phyloP scores from a whole-genome alignment of 225 moss, liverwort and hornwort genomes.

The Straminergon stramineum region DNA sequence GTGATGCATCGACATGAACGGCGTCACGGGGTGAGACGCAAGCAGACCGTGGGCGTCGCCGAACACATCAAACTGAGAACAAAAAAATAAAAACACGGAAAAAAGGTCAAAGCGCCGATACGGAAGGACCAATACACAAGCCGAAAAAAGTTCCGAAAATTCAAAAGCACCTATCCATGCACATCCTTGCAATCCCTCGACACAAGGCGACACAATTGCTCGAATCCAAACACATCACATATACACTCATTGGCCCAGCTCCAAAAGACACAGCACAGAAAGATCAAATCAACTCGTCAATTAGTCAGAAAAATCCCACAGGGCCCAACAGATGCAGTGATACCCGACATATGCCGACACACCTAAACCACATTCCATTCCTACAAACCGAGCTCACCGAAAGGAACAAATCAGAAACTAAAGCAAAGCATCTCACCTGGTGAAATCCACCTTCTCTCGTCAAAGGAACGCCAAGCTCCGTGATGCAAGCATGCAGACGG shows the following conservation, averaged over 20 bases:
- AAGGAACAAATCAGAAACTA: background rate
- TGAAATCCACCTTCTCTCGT: slow-evolving; percentile 82
- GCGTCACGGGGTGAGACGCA: slow-evolving; percentile 88
- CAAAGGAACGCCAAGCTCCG: slow-evolving; percentile 81
- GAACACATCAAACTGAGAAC: slow-evolving; percentile 72
- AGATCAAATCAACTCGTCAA: background rate
- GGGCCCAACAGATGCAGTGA: background rate
- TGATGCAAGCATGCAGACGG: slow-evolving; percentile 83
- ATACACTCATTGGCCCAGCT: background rate
- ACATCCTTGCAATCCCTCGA: background rate
- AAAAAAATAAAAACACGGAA: background rate
- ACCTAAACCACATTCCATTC: background rate
- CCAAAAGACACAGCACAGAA: background rate
- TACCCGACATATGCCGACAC: background rate
- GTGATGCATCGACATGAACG: slow-evolving; percentile 96
- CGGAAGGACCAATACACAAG: background rate
- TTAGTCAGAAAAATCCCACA: background rate
- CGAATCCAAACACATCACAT: background rate
- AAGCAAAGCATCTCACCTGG: slow-evolving; percentile 38
- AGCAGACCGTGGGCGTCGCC: slow-evolving; percentile 81
- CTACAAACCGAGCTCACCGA: background rate
- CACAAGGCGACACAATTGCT: background rate
- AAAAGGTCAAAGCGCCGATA: background rate
- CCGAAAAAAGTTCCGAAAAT: background rate
- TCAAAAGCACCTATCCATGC: background rate